Base-by-base conservation (phyloP, 179 eudicot species). In the Silene coronaria region DNA sequence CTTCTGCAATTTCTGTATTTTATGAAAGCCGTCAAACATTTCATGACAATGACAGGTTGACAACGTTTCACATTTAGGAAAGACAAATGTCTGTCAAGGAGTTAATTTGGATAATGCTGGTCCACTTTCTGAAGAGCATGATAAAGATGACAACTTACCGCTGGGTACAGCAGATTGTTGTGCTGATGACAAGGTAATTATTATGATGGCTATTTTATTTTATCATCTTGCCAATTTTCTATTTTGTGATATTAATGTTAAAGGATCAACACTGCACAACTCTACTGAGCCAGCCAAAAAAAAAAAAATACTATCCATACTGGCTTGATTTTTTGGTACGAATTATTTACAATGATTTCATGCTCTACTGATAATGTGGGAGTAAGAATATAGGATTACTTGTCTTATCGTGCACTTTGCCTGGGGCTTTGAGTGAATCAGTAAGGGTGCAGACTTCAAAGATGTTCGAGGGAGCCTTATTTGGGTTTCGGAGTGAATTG, bases 21-120 rank as follows among this genome's bases (percentile, higher is more conserved):
- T 61, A 4, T 51, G 46, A 13, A 45, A 72, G 23, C 62, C 11
- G 73, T 59, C 69, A 21, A 73, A 48, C 36, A 67, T 66, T 65
- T 71, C 32, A 57, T 24, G 7, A 70, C 68, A 70, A 60, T 82
- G 81, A 77, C 87, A 95, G 99, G 90, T 95, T 36, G 91, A 90
- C n/a, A 76, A 80, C 71, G 86, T 95, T 73, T 81, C 87, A 48
- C 64, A 61, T 82, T 62, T 88, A 70, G 86, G 77, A 58, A 73
- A 76, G 55, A 61, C 68, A 63, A 78, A 72, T 66, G 64, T 72
- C 53, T 77, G 42, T 75, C 82, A 27, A 84, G 78, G 72, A 74
- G 73, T 72, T 67, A 53, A 48, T 69, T 36, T 76, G 62, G 78
- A 79, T 62, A 75, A 55, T 71, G 75, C 78, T 61, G 42, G 71